phyloP scores from a whole-genome alignment of 345 rosid species.

The Rhodomyrtus tomentosa region DNA sequence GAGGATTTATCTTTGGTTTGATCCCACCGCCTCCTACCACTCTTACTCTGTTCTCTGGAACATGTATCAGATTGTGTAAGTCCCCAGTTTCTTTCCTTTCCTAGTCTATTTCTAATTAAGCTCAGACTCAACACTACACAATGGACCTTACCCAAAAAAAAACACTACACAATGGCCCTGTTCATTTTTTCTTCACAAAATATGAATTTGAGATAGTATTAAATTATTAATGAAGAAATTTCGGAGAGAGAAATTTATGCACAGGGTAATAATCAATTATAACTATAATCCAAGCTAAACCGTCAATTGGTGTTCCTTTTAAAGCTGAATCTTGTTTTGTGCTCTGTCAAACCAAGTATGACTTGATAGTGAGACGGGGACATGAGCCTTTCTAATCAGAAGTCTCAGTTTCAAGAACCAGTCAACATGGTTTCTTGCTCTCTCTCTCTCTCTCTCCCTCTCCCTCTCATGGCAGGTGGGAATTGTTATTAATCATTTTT shows the following conservation, averaged over 20 bases:
- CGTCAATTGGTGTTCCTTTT: background rate
- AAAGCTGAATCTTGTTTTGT: background rate
- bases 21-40: conserved; percentile 53
- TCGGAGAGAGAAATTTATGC: background rate
- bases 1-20: conserved; percentile 76
- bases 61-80: conserved; percentile 60
- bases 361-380: background rate
- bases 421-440: background rate
- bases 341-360: background rate
- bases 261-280: background rate
- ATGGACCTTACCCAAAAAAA: too few species aligned
- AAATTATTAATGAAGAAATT: background rate
- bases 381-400: background rate
- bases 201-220: background rate
- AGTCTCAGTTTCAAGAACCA: background rate
- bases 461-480: background rate
- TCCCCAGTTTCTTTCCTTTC: background rate
- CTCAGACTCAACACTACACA: background rate
- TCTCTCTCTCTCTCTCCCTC: background rate
- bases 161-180: background rate
- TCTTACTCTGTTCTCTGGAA: conserved; percentile 75
- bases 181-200: background rate
- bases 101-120: background rate
- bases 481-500: background rate
- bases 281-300: background rate